Evolutionary conservation across 495 filamentous ascomycete genomes (phyloP).

Genomic region (Podospora anserina): DNA sequence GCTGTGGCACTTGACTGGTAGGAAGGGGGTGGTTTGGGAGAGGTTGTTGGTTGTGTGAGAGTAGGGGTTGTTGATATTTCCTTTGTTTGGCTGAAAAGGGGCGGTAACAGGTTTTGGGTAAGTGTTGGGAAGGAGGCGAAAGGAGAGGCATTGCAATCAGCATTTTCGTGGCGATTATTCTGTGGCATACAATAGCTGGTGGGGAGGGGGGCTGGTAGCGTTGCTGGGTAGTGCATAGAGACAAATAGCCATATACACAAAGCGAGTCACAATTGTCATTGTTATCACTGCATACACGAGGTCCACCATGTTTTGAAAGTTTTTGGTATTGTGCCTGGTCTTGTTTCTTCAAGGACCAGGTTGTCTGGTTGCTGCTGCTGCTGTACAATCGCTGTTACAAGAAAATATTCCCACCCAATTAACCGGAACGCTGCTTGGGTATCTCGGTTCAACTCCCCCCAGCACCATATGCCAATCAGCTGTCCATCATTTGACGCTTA

Average conservation of each 20-base stretch:
- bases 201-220: neutral
- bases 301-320: no score
- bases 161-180: constrained; percentile 7
- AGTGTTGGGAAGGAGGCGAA: neutral
- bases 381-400: no score
- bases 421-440: neutral
- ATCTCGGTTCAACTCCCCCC: neutral
- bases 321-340: no score
- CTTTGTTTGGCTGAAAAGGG: neutral
- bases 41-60: constrained; percentile 12
- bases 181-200: neutral
- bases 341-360: no score
- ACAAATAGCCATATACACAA: neutral
- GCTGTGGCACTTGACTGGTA: constrained; percentile 23
- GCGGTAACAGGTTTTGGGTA: neutral
- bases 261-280: neutral
- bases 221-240: neutral
- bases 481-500: constrained; percentile 61
- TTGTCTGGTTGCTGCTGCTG: no score
- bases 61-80: neutral
- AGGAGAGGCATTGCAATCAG: neutral
- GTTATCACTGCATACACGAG: neutral
- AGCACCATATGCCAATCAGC: neutral
- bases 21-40: constrained; percentile 19
- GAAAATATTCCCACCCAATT: no score